Evolutionary conservation across 1,139 yeast genomes (phyloP).

Genomic region (Blastobotrys petasosporus): DNA sequence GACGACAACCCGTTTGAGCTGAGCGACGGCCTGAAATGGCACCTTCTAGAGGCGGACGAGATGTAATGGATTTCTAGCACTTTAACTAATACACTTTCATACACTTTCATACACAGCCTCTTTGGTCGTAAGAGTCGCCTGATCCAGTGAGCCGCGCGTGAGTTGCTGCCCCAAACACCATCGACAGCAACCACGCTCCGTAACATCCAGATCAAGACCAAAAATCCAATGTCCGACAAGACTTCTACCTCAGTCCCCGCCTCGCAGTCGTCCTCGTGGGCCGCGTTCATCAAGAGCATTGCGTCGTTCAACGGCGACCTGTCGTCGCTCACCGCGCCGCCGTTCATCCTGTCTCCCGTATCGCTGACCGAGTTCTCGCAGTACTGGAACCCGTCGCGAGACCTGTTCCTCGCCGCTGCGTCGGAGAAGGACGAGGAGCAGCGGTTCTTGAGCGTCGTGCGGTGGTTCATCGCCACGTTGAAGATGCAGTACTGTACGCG

Average conservation of each 20-base stretch:
- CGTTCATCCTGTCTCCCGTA: constrained; percentile 89
- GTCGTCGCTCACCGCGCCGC: constrained; percentile 93
- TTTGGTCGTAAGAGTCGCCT: too few relatives aligned
- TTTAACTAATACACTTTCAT: too few relatives aligned
- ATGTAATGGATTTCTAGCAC: constrained; percentile 8
- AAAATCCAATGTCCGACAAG: constrained; percentile 16
- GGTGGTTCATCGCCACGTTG: constrained; percentile 87
- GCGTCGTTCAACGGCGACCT: constrained; percentile 93
- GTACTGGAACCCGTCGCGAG: constrained; percentile 78
- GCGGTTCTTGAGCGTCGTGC: constrained; percentile 75
- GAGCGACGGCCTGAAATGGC: constrained; percentile 41
- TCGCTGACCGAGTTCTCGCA: constrained; percentile 87
- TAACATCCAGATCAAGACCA: background rate
- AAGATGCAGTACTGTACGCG: constrained; percentile 92
- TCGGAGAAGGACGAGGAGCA: constrained; percentile 41
- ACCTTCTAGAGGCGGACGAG: constrained; percentile 28
- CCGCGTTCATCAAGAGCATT: constrained; percentile 69
- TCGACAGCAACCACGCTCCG: too few relatives aligned
- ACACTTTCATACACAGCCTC: too few relatives aligned
- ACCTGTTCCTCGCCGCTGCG: constrained; percentile 67
- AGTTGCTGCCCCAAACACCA: background rate
- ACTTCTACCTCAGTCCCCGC: constrained; percentile 13
- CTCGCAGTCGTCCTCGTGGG: constrained; percentile 24
- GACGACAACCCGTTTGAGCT: constrained; percentile 45
- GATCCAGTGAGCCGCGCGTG: too few relatives aligned